Evolutionary conservation across 1,284 basidiomycete species (phyloP).

Genomic region (Boletus mariae): DNA sequence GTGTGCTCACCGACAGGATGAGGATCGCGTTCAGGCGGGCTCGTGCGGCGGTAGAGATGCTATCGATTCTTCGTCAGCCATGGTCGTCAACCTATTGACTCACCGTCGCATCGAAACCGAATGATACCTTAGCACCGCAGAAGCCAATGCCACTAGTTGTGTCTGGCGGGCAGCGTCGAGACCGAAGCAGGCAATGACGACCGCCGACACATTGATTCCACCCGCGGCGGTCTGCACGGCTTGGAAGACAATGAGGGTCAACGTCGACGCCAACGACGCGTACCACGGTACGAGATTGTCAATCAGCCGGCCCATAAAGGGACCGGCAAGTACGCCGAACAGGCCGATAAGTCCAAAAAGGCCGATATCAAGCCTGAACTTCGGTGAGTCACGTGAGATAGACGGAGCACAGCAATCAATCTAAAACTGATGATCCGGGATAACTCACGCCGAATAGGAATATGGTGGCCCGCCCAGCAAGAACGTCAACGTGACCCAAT

Average conservation of each 20-base stretch:
- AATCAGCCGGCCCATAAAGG: conserved; percentile 57
- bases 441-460: conserved; percentile 56
- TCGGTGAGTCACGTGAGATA: conserved; percentile 5
- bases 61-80: conserved; percentile 19
- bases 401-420: background rate
- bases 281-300: conserved; percentile 68
- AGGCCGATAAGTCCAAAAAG: conserved; percentile 71
- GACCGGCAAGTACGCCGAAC: conserved; percentile 60
- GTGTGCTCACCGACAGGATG: conserved; percentile 47
- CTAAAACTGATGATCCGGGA: background rate
- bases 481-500: conserved; percentile 75
- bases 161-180: conserved; percentile 46
- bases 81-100: background rate
- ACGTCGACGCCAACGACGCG: conserved; percentile 49
- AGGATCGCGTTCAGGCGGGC: conserved; percentile 62
- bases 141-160: conserved; percentile 38
- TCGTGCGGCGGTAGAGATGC: conserved; percentile 52
- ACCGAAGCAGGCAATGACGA: conserved; percentile 44
- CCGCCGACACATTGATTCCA: conserved; percentile 55
- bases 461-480: conserved; percentile 64
- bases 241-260: conserved; percentile 42
- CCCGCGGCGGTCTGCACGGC: conserved; percentile 56
- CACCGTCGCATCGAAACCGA: background rate
- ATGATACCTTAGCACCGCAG: conserved; percentile 37
- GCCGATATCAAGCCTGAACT: conserved; percentile 58